These are phyloP conservation scores for Torrubiella hemipterigena DNA, from an alignment of 2,329 filamentous ascomycete species.

Conservation along the genomic window DNA sequence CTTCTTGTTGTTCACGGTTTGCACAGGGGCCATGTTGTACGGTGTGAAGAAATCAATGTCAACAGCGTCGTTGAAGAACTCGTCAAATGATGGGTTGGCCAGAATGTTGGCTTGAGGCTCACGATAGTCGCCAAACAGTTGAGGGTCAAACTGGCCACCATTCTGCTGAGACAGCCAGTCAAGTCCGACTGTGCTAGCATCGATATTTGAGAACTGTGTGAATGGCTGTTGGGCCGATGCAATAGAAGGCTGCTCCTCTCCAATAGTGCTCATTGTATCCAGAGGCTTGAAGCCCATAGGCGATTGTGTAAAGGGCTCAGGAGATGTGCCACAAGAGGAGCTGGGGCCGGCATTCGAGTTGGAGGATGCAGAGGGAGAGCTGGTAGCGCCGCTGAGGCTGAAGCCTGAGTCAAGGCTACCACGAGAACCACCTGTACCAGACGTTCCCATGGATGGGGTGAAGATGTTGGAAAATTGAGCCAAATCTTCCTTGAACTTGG, in stretches of 20 bases:
- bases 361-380: slow-evolving; percentile 52
- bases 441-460: slow-evolving; percentile 39
- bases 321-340: slow-evolving; percentile 65
- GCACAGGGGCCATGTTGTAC: slow-evolving; percentile 53
- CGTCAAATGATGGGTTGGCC: slow-evolving; percentile 57
- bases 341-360: slow-evolving; percentile 46
- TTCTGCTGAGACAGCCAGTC: slow-evolving; percentile 73
- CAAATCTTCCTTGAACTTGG: slow-evolving; percentile 33
- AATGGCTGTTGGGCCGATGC: slow-evolving; percentile 21
- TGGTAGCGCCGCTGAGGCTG: slow-evolving; percentile 39
- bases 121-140: slow-evolving; percentile 84
- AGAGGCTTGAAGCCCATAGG: slow-evolving; percentile 52
- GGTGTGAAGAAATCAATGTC: slow-evolving; percentile 72
- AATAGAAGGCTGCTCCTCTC: slow-evolving; percentile 44
- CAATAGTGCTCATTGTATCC: slow-evolving; percentile 52
- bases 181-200: slow-evolving; percentile 42
- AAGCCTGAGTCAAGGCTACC: slow-evolving; percentile 38
- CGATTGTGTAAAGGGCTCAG: slow-evolving; percentile 63
- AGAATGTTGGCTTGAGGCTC: slow-evolving; percentile 79
- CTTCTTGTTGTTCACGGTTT: slow-evolving; percentile 37
- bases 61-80: slow-evolving; percentile 65
- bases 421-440: slow-evolving; percentile 33
- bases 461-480: slow-evolving; percentile 47
- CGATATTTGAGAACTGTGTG: slow-evolving; percentile 18
- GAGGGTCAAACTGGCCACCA: slow-evolving; percentile 77